These are phyloP conservation scores for Dothideomycetidae sp. DNA, from an alignment of 2,329 filamentous ascomycete species.

Conservation along the genomic window DNA sequence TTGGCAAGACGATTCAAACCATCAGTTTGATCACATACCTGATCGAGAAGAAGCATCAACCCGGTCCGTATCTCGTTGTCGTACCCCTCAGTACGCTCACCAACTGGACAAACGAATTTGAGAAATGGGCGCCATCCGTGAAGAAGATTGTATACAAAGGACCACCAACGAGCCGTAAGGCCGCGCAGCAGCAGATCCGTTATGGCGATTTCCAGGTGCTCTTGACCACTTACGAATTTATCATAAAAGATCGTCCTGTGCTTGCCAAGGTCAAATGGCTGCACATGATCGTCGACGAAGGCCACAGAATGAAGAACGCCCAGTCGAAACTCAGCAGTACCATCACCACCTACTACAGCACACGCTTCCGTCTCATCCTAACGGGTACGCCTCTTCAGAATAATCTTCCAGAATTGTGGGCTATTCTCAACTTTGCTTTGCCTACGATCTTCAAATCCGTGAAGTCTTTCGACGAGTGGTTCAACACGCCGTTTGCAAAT, in stretches of 20 bases:
- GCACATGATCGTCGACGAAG: constrained; percentile 99
- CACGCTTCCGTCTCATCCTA: constrained; percentile 87
- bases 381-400: constrained; percentile 96
- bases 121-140: constrained; percentile 92
- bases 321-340: constrained; percentile 93
- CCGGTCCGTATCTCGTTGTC: constrained; percentile 88
- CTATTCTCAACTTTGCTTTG: constrained; percentile 93
- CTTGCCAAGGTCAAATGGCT: constrained; percentile 99
- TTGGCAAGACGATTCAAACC: constrained; percentile 98
- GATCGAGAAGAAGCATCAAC: constrained; percentile 87
- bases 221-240: constrained; percentile 96
- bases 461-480: constrained; percentile 99
- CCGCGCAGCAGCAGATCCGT: constrained; percentile 84
- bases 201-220: constrained; percentile 93
- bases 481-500: constrained; percentile 98
- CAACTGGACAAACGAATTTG: constrained; percentile 97
- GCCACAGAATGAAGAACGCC: constrained; percentile 98
- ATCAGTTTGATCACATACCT: constrained; percentile 96
- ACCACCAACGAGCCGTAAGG: constrained; percentile 72
- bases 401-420: constrained; percentile 91
- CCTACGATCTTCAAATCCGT: constrained; percentile 99
- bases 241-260: constrained; percentile 94
- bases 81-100: constrained; percentile 93
- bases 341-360: constrained; percentile 87
- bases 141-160: constrained; percentile 91